A percentile compares a stretch with the other conserved stretches of the same genome.
Evolutionary conservation across 2,329 filamentous ascomycete species (phyloP).

Genomic region (Stagonosporopsis rhizophila): DNA sequence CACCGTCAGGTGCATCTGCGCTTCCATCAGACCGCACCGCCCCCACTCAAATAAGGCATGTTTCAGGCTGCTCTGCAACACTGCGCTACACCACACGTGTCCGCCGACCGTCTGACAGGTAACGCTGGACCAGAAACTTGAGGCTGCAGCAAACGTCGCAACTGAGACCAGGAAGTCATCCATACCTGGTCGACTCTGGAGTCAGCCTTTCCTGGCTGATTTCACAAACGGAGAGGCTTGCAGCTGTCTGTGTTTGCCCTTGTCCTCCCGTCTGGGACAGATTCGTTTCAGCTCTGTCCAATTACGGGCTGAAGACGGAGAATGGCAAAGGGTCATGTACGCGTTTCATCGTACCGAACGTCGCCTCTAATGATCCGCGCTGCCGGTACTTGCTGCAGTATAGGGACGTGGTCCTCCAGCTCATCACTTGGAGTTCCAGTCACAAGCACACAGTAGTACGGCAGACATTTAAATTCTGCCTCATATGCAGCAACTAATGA

Average conservation of each 20-base stretch:
- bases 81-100: conserved; percentile 15
- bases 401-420: conserved; percentile 15
- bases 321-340: conserved; percentile 27
- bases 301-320: conserved; percentile 30
- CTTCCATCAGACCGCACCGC: conserved; percentile 7
- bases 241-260: not conserved
- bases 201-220: too few relatives aligned
- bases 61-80: conserved; percentile 11
- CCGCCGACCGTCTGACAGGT: conserved; percentile 4
- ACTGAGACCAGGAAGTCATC: not conserved
- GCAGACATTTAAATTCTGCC: not conserved
- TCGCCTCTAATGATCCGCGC: conserved; percentile 18
- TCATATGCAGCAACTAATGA: too few relatives aligned
- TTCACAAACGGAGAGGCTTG: not conserved
- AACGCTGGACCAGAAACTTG: not conserved
- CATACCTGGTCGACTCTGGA: not conserved
- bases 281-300: conserved; percentile 9
- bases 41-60: conserved; percentile 16
- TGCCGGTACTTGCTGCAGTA: conserved; percentile 21
- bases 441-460: conserved; percentile 14
- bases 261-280: conserved; percentile 7
- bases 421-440: not conserved
- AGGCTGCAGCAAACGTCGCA: not conserved
- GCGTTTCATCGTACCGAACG: conserved; percentile 33
- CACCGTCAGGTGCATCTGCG: conserved; percentile 9